A percentile compares a stretch with the other conserved stretches of the same genome.
Evolutionary conservation across 208 protist species (phyloP).

Genomic region (Crithidia mellificae): DNA sequence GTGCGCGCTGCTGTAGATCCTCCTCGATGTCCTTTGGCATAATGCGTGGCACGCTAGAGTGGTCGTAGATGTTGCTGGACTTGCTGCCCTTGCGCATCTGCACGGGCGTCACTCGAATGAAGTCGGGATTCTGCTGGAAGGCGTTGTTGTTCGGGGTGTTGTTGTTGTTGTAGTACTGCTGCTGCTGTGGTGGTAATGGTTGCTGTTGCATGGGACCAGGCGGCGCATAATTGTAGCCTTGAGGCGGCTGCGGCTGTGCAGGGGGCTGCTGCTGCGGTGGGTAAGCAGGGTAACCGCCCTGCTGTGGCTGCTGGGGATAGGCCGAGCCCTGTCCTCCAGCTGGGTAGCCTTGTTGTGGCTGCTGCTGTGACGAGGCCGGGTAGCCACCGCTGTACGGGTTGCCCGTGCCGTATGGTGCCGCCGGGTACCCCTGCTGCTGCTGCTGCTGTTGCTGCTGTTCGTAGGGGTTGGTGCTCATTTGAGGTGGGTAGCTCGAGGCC

Average conservation of each 20-base stretch:
- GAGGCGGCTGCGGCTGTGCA: conserved; percentile 6
- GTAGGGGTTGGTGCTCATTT: background rate
- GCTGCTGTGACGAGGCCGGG: conserved; percentile 24
- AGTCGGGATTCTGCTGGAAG: conserved; percentile 20
- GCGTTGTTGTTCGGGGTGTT: conserved; percentile 8
- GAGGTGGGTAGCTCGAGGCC: conserved; percentile 12
- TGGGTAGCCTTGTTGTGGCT: conserved; percentile 23
- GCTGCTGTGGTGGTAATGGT: background rate
- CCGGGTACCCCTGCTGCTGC: conserved; percentile 20
- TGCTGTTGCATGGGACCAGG: no score
- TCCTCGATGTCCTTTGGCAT: conserved; percentile 61
- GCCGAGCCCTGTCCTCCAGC: conserved; percentile 11
- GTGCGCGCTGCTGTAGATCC: conserved; percentile 42
- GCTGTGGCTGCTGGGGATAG: conserved; percentile 14
- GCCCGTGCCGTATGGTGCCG: conserved; percentile 9
- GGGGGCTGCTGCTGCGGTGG: conserved; percentile 4
- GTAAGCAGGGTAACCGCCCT: conserved; percentile 2
- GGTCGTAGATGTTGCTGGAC: conserved; percentile 37
- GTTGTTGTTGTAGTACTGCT: conserved; percentile 19
- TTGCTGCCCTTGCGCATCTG: conserved; percentile 28
- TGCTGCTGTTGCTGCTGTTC: conserved; percentile 15
- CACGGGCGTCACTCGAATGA: conserved; percentile 28
- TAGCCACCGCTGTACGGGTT: conserved; percentile 24
- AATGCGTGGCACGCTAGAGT: conserved; percentile 76
- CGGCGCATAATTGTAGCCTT: conserved; percentile 17